These are phyloP conservation scores for Mucor lusitanicus DNA, from an alignment of 371 early-diverging fungal genomes.

Conservation along the genomic window DNA sequence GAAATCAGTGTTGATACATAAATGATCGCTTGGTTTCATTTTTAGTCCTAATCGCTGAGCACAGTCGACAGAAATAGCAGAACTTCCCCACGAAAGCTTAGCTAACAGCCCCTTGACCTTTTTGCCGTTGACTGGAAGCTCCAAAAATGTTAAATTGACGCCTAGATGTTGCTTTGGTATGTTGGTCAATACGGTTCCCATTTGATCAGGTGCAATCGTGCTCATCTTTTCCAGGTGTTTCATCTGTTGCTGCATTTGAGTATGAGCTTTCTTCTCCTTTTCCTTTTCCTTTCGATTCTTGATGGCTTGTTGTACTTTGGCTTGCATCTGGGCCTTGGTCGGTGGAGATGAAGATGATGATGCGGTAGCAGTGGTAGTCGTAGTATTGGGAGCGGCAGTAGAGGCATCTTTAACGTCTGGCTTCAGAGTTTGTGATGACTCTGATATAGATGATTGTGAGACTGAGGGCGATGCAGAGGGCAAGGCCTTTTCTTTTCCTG, in stretches of 20 bases:
- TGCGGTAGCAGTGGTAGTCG: background rate
- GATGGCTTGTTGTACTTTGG: background rate
- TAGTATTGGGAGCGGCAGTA: no score
- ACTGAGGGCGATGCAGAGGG: background rate
- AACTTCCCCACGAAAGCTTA: constrained; percentile 28
- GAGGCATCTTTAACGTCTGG: background rate
- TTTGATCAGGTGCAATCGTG: background rate
- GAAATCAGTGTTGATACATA: constrained; percentile 27
- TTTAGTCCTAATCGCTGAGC: constrained; percentile 11
- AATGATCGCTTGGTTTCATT: constrained; percentile 3
- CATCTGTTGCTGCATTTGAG: background rate
- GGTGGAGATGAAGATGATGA: background rate
- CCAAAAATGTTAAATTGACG: constrained; percentile 26
- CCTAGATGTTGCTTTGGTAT: constrained; percentile 8
- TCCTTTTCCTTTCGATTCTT: constrained; percentile 2
- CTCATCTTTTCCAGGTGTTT: background rate
- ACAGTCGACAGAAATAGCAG: constrained; percentile 29
- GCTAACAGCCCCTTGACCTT: constrained; percentile 27
- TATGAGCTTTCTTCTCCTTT: background rate
- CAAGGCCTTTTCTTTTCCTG: background rate
- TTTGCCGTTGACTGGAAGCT: constrained; percentile 18
- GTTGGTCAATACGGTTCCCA: background rate
- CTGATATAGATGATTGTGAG: background rate
- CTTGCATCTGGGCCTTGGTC: background rate
- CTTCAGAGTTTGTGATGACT: background rate